Conservation (phyloP, 1,284 basidiomycete species). For the Leccinum discolor region DNA sequence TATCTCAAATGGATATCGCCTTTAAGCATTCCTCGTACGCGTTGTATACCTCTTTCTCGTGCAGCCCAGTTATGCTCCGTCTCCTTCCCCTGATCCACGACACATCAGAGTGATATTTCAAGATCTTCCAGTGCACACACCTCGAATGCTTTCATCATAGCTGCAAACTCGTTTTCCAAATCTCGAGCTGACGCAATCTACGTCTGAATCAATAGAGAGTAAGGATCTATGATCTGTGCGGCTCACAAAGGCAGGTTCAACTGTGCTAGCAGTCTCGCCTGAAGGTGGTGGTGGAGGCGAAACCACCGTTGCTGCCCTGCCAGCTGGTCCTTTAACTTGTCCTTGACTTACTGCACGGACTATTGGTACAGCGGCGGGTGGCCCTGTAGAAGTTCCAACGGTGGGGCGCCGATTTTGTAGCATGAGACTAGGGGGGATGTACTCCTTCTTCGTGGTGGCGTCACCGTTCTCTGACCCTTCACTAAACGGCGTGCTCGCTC, state of each 20-base stretch:
- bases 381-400: slow-evolving; percentile 23
- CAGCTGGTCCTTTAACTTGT: slow-evolving; percentile 53
- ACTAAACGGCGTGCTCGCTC: slow-evolving; percentile 45
- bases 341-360: slow-evolving; percentile 52
- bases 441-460: slow-evolving; percentile 46
- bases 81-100: slow-evolving; percentile 76
- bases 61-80: slow-evolving; percentile 95
- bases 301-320: slow-evolving; percentile 50
- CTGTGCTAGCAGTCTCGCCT: slow-evolving; percentile 42
- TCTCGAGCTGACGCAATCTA: slow-evolving; percentile 87
- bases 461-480: slow-evolving; percentile 66
- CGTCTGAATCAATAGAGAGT: slow-evolving; percentile 6
- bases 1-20: slow-evolving; percentile 80
- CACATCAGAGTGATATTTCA: slow-evolving; percentile 7
- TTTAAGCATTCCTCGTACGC: slow-evolving; percentile 91
- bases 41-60: slow-evolving; percentile 79
- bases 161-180: slow-evolving; percentile 81
- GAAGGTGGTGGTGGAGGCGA: slow-evolving; percentile 43
- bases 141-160: slow-evolving; percentile 82
- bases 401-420: slow-evolving; percentile 55
- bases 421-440: slow-evolving; percentile 73
- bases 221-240: neutral
- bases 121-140: slow-evolving; percentile 37
- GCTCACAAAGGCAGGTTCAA: slow-evolving; percentile 74
- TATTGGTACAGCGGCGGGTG: slow-evolving; percentile 32